A percentile compares a stretch with the other conserved stretches of the same genome.
Conservation (phyloP, 352 stramenopile species). For the Lagenidium sp. region DNA sequence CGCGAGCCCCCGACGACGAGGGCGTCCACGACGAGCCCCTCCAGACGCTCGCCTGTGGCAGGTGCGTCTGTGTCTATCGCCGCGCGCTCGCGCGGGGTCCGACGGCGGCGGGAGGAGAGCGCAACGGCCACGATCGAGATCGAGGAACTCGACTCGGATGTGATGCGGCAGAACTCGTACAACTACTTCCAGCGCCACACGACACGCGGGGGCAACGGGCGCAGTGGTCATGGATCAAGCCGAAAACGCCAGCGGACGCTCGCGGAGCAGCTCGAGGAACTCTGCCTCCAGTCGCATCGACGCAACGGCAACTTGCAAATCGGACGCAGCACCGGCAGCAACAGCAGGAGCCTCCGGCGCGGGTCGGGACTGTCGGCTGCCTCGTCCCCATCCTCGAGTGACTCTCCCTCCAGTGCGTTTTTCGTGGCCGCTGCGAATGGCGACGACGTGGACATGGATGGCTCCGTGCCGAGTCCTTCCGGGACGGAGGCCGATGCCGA, state of each 20-base stretch:
- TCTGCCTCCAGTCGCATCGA: conserved; percentile 45
- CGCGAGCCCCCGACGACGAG: no score
- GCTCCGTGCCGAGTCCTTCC: no score
- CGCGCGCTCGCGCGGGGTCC: conserved; percentile 26
- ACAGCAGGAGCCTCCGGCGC: not conserved
- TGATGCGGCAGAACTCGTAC: conserved; percentile 62
- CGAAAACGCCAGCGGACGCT: conserved; percentile 59
- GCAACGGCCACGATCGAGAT: conserved; percentile 27
- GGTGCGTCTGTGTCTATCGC: no score
- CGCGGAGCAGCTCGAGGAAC: conserved; percentile 43
- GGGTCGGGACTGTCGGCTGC: no score
- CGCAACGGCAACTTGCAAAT: no score
- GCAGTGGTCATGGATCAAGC: not conserved
- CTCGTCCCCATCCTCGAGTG: no score
- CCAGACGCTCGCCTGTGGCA: no score
- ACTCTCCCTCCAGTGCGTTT: no score
- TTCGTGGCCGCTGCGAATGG: no score
- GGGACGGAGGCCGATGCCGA: not conserved
- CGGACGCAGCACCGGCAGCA: not conserved
- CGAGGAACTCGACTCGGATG: conserved; percentile 54
- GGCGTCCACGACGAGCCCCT: not conserved
- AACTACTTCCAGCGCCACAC: conserved; percentile 53
- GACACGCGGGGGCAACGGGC: not conserved
- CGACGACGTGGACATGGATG: no score
- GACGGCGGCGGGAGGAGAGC: conserved; percentile 33